phyloP scores from a whole-genome alignment of 305 asterid species.

The Salvia sclarea region DNA sequence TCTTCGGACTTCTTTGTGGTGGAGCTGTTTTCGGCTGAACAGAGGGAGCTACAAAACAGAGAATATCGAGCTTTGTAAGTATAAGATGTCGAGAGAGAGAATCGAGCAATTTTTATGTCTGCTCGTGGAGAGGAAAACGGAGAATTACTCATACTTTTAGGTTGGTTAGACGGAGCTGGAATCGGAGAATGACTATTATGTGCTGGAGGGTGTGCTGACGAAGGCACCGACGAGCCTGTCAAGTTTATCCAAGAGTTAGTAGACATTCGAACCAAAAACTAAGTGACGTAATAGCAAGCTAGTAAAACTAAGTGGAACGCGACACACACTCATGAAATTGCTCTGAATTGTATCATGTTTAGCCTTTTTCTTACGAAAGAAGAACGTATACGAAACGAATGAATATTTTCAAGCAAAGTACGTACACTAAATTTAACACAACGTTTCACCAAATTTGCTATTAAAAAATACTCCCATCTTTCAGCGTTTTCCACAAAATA shows the following conservation, averaged over 20 bases:
- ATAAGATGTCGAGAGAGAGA: constrained; percentile 26
- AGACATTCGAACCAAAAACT: constrained; percentile 22
- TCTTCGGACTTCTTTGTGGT: constrained; percentile 51
- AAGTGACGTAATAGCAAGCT: constrained; percentile 2
- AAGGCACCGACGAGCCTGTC: constrained; percentile 41
- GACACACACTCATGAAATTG: constrained; percentile 43
- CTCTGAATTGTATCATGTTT: constrained; percentile 35
- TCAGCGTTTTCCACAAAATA: no score
- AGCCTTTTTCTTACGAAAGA: constrained; percentile 33
- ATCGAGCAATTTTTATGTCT: constrained; percentile 24
- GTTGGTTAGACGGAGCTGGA: constrained; percentile 47
- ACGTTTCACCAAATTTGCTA: no score
- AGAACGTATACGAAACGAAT: constrained; percentile 36
- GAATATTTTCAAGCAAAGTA: constrained; percentile 24
- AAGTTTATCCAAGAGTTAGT: constrained; percentile 32
- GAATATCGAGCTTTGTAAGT: constrained; percentile 36
- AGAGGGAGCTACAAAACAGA: constrained; percentile 56
- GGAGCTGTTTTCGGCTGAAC: constrained; percentile 59
- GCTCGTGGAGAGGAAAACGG: no score
- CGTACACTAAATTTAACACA: no score
- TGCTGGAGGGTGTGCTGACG: constrained; percentile 41
- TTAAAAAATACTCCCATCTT: no score
- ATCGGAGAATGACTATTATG: constrained; percentile 41
- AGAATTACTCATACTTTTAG: constrained; percentile 43
- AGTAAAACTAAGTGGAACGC: constrained; percentile 4